Base-by-base conservation (phyloP, 1,139 yeast genomes). In the Diutina ranongensis region DNA sequence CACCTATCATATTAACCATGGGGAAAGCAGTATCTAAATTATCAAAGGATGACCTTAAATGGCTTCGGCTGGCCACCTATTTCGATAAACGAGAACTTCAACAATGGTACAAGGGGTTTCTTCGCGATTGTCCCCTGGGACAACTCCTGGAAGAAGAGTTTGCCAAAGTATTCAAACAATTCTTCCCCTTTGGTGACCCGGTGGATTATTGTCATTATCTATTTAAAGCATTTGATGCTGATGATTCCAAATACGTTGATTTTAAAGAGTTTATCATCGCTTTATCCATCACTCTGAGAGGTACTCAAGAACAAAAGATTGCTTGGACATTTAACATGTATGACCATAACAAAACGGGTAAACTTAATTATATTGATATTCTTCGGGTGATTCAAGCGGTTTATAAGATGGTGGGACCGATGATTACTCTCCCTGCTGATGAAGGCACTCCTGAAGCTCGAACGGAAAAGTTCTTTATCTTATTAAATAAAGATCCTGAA, bases 121-220 rank as follows among this genome's bases (percentile, higher is more conserved):
- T 84, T 45, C 74, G 96, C 57, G 98, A 94, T 58, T 89, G 97
- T 61, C 97, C 97, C 0, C 73, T 79, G 42, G 98, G 98, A 0
- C 92, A 83, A 58, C 69, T 94, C 41, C 78, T 88, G 9, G 84
- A 83, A 57, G 86, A 83, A 46, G 97, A 92, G 59, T 88, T 94
- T 61, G 80, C 85, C 52, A 86, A 85, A 61, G 89, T 92, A 19
- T 94, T 88, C 66, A 87, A 86, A 61, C 97, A 92, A 59, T 94
- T 89, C 62, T 94, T 94, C 68, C 99, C 99, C 19, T 94, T 94
- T 68, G 99, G 99, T 2, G 96, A 92, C 57, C 96, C 98, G 0
- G 76, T 83, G 12, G 92, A 88, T 49, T 94, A 88, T 65, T 86
- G 96, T 49, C 87, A 80, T 51, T 85, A 83, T 56, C 81, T 94